Evolutionary conservation across 805 yeast genomes (phyloP), one percentile per base, ranked within the genome.

Genomic region (Candida lessepsii): DNA sequence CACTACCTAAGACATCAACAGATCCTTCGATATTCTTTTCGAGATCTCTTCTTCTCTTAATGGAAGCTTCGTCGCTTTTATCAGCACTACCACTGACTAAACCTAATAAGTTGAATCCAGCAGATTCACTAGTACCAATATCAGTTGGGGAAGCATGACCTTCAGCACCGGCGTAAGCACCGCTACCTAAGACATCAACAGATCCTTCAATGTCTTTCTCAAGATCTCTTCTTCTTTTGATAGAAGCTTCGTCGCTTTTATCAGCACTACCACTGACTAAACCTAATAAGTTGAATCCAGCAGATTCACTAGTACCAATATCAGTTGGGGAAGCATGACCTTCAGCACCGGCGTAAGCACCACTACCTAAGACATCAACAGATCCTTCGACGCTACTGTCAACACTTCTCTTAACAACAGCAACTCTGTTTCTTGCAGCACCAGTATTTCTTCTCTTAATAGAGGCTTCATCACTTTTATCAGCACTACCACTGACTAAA

Each of bases 271-370:
- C 17, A 27, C 29, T 9, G 29, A 13, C 17, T 14, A 27, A 50
- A 38, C 52, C 52, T 13, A 32, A 33, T 27, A 53, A 29, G 14
- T 39, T 42, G 32, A 29, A 51, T 14, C 19, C 49, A 14, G 40
- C 48, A 20, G 40, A 47, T 23, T 23, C 43, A 46, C 32, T 28
- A 32, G 45, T 23, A 32, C 37, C 36, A 29, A 39, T 43, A 19
- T 38, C 13, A 26, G n/a, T 17, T 13, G 29, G 17, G 14, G 29
- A 16, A 5, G 9, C 37, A 33, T 39, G 21, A 18, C 33, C 44
- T 29, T 20, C 47, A 38, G 44, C 45, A 23, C 26, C 43, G 10
- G 9, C 28, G 16, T 35, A 34, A 25, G 25, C n/a, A 6, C 32
- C 35, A 29, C 34, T 41, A 32, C 25, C 30, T n/a, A 18, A 35